Evolutionary conservation across 257 asterid species (phyloP), one percentile per base, ranked within the genome.

Genomic region (Solanum lycopersicoides): DNA sequence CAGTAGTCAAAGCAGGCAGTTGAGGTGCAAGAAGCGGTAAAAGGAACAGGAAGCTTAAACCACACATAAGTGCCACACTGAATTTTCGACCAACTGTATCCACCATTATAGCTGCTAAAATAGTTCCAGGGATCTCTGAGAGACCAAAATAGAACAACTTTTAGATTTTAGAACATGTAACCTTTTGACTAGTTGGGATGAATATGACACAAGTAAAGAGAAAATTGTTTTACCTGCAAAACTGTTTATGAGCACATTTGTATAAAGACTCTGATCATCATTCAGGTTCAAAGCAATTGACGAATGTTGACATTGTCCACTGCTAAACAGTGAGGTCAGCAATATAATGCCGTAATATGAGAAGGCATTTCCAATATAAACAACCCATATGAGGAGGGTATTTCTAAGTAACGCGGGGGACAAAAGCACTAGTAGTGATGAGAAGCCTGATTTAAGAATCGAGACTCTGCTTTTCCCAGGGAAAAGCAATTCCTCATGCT

Each of bases 91-190:
- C 99, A 39, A 92, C 82, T 87, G 87, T 93, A 84, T 96, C 98
- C 30, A 96, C 96, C 10, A 94, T 89, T 86, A 91, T 82, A 35
- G 94, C 98, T 60, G 97, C 89, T 71, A 96, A 56, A 45, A 92
- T 86, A 86, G 93, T 88, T 76, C 97, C 99, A 42, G 99, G 98
- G 90, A 95, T 91, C 95, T 95, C 98, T 95, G 96, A 28, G 92
- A 87, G 66, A 35, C 25, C 28, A 87, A 35, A 37, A 68, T n/a
- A 20, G 88, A 60, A 83, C 41, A 60, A 73, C 42, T 41, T 65
- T 41, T 65, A 74, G 71, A 69, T 83, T 30, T 35, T 16, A 71
- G 44, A 71, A 71, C 25, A 5, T 16, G 25, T 32, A 7, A 71
- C 3, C 25, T 72, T 20, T 9, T 21, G 41, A 42, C 6, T 41